Evolutionary conservation across 768 basidiomycete genomes (phyloP).

Genomic region (Sarcomyxa edulis): DNA sequence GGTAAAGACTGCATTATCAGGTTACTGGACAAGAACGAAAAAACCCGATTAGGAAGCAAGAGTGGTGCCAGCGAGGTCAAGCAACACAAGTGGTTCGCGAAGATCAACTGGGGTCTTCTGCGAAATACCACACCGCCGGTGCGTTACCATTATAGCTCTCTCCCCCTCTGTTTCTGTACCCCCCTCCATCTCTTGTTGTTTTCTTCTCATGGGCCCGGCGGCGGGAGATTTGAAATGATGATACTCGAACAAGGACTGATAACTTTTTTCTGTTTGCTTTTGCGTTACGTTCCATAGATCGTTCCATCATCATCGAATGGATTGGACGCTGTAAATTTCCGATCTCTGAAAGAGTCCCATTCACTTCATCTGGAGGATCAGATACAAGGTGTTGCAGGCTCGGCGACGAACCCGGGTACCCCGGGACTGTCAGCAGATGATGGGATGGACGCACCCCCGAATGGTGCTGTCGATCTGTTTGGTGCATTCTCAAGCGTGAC

Average conservation of each 20-base stretch:
- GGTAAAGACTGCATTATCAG: slow-evolving; percentile 86
- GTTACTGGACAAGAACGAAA: slow-evolving; percentile 89
- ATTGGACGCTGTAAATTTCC: slow-evolving; percentile 84
- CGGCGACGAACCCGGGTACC: slow-evolving; percentile 25
- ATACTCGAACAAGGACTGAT: slow-evolving; percentile 1
- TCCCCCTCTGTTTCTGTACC: slow-evolving; percentile 7
- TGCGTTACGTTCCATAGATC: slow-evolving; percentile 63
- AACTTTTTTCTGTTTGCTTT: slow-evolving; percentile 16
- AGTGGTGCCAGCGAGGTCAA: slow-evolving; percentile 98
- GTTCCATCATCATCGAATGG: slow-evolving; percentile 75
- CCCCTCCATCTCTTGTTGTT: no score
- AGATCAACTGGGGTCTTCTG: slow-evolving; percentile 95
- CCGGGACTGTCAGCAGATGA: slow-evolving; percentile 34
- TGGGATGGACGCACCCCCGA: slow-evolving; percentile 31
- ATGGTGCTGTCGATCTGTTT: slow-evolving; percentile 64
- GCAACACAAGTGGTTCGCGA: slow-evolving; percentile 96
- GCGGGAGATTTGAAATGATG: slow-evolving; percentile 1
- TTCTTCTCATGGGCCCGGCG: slow-evolving; percentile 2
- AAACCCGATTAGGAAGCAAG: slow-evolving; percentile 80
- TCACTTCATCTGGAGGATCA: slow-evolving; percentile 86
- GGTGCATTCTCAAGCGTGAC: slow-evolving; percentile 90
- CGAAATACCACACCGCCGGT: slow-evolving; percentile 92
- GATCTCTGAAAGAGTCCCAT: slow-evolving; percentile 83
- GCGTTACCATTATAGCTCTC: slow-evolving; percentile 30
- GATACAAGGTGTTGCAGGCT: slow-evolving; percentile 30